A percentile compares a stretch with the other conserved stretches of the same genome.
Conservation (phyloP, 495 filamentous ascomycete species). For the Margaritispora aquatica region DNA sequence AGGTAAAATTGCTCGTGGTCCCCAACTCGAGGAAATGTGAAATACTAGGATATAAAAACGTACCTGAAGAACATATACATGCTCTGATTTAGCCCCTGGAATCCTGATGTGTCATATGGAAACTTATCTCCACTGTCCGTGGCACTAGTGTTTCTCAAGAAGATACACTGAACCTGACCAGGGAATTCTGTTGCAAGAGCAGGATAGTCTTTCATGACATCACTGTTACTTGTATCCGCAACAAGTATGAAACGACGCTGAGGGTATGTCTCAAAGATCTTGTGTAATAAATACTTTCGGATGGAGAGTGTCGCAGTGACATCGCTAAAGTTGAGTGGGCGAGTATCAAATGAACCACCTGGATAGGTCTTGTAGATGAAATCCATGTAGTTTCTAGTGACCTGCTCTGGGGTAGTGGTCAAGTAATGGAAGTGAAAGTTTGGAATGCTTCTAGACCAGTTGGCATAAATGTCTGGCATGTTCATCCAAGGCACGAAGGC, state of each 20-base stretch:
- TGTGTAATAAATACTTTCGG: constrained; percentile 58
- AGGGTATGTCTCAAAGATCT: constrained; percentile 70
- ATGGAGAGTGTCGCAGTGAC: constrained; percentile 63
- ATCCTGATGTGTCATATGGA: constrained; percentile 70
- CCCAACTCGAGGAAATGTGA: too few relatives aligned
- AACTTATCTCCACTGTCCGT: constrained; percentile 58
- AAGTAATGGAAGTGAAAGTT: constrained; percentile 77
- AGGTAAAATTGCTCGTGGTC: too few relatives aligned
- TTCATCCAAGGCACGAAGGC: constrained; percentile 67
- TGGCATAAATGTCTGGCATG: constrained; percentile 69
- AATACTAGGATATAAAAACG: too few relatives aligned
- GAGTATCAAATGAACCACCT: constrained; percentile 58
- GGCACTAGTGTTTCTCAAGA: constrained; percentile 64
- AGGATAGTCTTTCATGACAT: constrained; percentile 72
- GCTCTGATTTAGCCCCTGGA: constrained; percentile 52
- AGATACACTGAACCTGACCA: constrained; percentile 69
- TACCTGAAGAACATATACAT: constrained; percentile 81
- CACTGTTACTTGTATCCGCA: constrained; percentile 71
- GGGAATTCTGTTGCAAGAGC: constrained; percentile 57
- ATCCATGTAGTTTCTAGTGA: constrained; percentile 72
- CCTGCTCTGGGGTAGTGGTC: constrained; percentile 76
- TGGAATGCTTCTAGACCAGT: constrained; percentile 54
- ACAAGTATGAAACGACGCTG: constrained; percentile 68
- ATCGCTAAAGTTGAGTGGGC: constrained; percentile 74
- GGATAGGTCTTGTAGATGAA: constrained; percentile 72